These are phyloP conservation scores for Rhinocladiella similis DNA, from an alignment of 2,329 filamentous ascomycete genomes.

Conservation along the genomic window DNA sequence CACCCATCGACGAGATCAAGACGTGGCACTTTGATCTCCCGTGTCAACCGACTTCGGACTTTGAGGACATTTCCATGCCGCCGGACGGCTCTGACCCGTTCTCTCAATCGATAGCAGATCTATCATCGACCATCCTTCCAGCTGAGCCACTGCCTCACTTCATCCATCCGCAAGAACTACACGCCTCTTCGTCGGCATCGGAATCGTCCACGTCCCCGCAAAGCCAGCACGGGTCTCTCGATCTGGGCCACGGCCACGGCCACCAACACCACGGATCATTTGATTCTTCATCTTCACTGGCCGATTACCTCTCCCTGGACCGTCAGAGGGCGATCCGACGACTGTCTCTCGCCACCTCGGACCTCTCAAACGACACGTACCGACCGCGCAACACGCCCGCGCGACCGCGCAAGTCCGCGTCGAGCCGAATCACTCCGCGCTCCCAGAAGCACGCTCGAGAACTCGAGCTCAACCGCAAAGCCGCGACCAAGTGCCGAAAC, in stretches of 20 bases:
- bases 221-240: not conserved
- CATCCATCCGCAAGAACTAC: conserved; percentile 14
- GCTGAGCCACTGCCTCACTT: not conserved
- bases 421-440: conserved; percentile 17
- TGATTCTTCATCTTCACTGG: not conserved
- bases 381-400: conserved; percentile 15
- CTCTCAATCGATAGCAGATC: not conserved
- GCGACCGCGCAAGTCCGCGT: conserved; percentile 6
- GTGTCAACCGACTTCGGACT: not conserved
- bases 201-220: not conserved
- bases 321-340: conserved; percentile 14
- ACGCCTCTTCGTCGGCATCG: not conserved
- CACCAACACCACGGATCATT: not conserved
- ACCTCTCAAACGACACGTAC: conserved; percentile 13
- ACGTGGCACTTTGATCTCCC: conserved; percentile 4
- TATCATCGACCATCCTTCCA: not conserved
- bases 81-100: not conserved
- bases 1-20: not conserved
- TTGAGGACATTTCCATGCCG: not conserved
- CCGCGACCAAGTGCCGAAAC: conserved; percentile 23
- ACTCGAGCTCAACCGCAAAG: conserved; percentile 24
- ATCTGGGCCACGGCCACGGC: not conserved
- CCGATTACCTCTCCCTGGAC: conserved; percentile 1
- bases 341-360: conserved; percentile 12
- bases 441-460: conserved; percentile 22